These are phyloP conservation scores for Candida arabinofermentans DNA, from an alignment of 805 yeast genomes.

Conservation along the genomic window DNA sequence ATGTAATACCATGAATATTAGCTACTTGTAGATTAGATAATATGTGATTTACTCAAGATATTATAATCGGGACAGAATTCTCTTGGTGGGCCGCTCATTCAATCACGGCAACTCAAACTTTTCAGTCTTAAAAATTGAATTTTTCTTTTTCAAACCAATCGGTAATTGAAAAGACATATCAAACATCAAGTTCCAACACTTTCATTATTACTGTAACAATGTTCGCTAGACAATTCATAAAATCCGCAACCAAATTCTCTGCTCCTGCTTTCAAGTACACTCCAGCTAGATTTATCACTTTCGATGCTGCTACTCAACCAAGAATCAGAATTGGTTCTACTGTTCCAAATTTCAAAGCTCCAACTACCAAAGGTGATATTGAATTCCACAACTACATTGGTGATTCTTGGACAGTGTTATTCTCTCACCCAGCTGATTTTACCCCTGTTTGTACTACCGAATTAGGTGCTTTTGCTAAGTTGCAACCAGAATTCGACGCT, in stretches of 20 bases:
- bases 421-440: constrained; percentile 95
- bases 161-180: background rate
- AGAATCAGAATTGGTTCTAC: constrained; percentile 73
- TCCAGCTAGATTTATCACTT: constrained; percentile 35
- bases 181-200: background rate
- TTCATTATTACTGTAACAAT: constrained; percentile 6
- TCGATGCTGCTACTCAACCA: constrained; percentile 52
- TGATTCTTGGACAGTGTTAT: constrained; percentile 81
- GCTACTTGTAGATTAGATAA: no score
- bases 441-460: constrained; percentile 97
- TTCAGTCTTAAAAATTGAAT: no score
- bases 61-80: no score
- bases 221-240: constrained; percentile 22
- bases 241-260: constrained; percentile 4
- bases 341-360: constrained; percentile 87
- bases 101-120: no score
- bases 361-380: constrained; percentile 76
- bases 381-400: constrained; percentile 87
- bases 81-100: no score
- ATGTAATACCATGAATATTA: no score
- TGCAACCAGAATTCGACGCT: constrained; percentile 83
- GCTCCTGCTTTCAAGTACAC: constrained; percentile 5
- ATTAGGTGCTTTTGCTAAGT: constrained; percentile 86
- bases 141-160: no score
- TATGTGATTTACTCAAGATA: no score